These are phyloP conservation scores for Silene uniflora DNA, from an alignment of 148 eudicot genomes.

Conservation along the genomic window DNA sequence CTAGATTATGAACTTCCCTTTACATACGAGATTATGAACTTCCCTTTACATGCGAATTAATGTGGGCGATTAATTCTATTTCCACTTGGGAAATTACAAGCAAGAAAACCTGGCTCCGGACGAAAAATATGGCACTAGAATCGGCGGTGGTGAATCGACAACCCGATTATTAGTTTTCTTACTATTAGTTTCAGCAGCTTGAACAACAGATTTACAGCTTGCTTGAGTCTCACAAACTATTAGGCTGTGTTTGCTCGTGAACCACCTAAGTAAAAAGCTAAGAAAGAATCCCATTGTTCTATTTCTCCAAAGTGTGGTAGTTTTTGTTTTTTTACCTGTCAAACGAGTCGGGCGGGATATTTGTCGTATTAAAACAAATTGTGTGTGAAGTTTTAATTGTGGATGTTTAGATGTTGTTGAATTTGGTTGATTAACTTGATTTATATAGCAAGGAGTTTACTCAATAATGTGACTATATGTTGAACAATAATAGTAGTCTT, in stretches of 20 bases:
- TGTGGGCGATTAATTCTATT: background rate
- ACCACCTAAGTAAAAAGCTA: slow-evolving; percentile 4
- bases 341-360: background rate
- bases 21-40: too few species aligned
- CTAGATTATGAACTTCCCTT: too few species aligned
- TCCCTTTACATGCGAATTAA: too few species aligned
- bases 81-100: background rate
- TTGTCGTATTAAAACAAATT: background rate
- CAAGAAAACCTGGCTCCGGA: slow-evolving; percentile 14
- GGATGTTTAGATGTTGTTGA: background rate
- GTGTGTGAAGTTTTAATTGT: background rate
- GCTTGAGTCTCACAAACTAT: slow-evolving; percentile 13
- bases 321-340: too few species aligned
- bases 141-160: slow-evolving; percentile 11
- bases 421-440: background rate
- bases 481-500: background rate
- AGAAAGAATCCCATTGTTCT: slow-evolving; percentile 11
- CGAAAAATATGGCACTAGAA: slow-evolving; percentile 17
- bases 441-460: background rate
- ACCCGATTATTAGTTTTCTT: background rate
- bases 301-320: too few species aligned
- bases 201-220: background rate
- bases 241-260: background rate
- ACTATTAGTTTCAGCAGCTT: background rate
- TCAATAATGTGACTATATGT: background rate